Evolutionary conservation across 441 rosid genomes (phyloP).

Genomic region (Erodium texanum): DNA sequence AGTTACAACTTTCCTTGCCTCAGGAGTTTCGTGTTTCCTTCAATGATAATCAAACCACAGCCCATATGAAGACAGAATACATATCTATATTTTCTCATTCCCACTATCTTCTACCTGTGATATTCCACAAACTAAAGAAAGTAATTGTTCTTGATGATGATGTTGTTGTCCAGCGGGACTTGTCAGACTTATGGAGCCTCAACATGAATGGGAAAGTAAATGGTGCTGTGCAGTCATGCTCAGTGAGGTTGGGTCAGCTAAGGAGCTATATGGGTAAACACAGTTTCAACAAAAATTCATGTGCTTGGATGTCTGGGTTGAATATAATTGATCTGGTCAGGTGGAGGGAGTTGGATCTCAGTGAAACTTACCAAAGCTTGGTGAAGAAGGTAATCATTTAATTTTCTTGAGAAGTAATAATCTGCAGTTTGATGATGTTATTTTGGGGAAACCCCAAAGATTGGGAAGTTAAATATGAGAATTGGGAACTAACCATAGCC

Average conservation of each 20-base stretch:
- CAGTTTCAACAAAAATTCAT: conserved; percentile 36
- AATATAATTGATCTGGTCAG: conserved; percentile 66
- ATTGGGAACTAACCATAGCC: too few species aligned
- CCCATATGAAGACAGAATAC: conserved; percentile 48
- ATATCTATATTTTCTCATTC: conserved; percentile 60
- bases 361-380: conserved; percentile 52
- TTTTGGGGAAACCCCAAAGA: too few species aligned
- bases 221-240: conserved; percentile 66
- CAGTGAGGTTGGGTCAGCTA: conserved; percentile 62
- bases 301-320: conserved; percentile 96
- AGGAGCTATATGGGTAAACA: conserved; percentile 37
- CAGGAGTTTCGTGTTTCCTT: conserved; percentile 76
- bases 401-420: background rate
- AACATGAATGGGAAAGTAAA: conserved; percentile 78
- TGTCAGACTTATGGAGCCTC: conserved; percentile 21
- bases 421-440: background rate
- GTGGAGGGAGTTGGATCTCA: conserved; percentile 76
- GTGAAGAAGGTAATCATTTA: conserved; percentile 48
- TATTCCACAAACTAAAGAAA: conserved; percentile 55
- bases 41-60: conserved; percentile 29
- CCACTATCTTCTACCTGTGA: conserved; percentile 73
- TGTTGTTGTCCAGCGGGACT: conserved; percentile 26
- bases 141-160: conserved; percentile 41
- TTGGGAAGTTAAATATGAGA: too few species aligned
- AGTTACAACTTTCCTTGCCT: conserved; percentile 43